These are phyloP conservation scores for Polychaeton citri DNA, from an alignment of 2,329 filamentous ascomycete species.

Conservation along the genomic window DNA sequence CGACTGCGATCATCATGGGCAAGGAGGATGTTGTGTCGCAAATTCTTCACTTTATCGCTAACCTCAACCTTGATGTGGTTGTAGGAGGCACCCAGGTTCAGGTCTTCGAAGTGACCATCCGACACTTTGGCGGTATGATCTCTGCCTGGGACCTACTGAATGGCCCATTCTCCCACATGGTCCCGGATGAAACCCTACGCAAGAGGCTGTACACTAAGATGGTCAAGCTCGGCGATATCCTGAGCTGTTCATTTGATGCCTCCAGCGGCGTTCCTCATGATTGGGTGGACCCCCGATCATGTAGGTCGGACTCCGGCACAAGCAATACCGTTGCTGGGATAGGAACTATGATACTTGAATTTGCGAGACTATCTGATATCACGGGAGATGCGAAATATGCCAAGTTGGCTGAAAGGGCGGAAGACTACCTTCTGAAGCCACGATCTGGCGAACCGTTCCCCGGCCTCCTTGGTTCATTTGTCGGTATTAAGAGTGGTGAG, in stretches of 20 bases:
- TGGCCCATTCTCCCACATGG: constrained; percentile 9
- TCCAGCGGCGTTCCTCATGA: too few species aligned
- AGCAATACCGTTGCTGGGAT: constrained; percentile 7
- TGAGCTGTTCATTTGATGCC: constrained; percentile 13
- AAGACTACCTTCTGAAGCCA: constrained; percentile 10
- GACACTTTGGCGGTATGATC: constrained; percentile 14
- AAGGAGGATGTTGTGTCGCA: constrained; percentile 52
- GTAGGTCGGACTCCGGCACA: constrained; percentile 10
- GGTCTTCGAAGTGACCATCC: constrained; percentile 13
- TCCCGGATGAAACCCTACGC: constrained; percentile 4
- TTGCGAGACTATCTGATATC: constrained; percentile 12
- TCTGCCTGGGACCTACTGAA: constrained; percentile 14
- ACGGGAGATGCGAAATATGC: constrained; percentile 12
- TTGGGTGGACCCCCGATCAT: too few species aligned
- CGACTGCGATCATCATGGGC: constrained; percentile 66
- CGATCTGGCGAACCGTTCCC: constrained; percentile 13
- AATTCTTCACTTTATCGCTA: constrained; percentile 56
- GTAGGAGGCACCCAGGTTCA: constrained; percentile 8
- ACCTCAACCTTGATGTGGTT: constrained; percentile 9
- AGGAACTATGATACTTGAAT: constrained; percentile 13
- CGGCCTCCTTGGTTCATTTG: constrained; percentile 16
- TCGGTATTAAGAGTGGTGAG: constrained; percentile 14
- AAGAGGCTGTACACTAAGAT: constrained; percentile 10
- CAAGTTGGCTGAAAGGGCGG: constrained; percentile 9
- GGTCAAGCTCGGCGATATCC: too few species aligned